Evolutionary conservation across 148 eudicot species (phyloP).

Genomic region (Rhododendron kiyosumense): DNA sequence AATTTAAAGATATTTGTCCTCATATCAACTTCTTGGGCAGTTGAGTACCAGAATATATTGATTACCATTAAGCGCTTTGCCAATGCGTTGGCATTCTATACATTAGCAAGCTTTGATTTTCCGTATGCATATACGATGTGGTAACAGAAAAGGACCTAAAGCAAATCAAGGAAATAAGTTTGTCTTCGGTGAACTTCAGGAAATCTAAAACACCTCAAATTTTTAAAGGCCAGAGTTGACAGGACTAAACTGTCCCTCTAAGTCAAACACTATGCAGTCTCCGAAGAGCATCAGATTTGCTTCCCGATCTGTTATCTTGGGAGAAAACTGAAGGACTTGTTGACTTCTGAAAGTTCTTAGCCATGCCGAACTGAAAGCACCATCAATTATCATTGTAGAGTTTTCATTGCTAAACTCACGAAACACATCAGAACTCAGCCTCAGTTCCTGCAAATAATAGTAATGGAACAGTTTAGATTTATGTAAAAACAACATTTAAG

Average conservation of each 20-base stretch:
- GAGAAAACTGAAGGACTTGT: slow-evolving; percentile 41
- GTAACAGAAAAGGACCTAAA: slow-evolving; percentile 43
- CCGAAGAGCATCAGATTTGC: slow-evolving; percentile 28
- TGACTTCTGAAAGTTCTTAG: slow-evolving; percentile 58
- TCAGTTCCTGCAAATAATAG: slow-evolving; percentile 61
- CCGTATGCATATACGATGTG: slow-evolving; percentile 58
- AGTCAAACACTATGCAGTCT: neutral
- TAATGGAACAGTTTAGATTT: slow-evolving; percentile 4
- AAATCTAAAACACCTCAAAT: neutral
- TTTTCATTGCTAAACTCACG: slow-evolving; percentile 56
- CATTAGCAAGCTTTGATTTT: slow-evolving; percentile 80
- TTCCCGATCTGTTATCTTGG: slow-evolving; percentile 40
- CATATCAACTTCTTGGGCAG: neutral
- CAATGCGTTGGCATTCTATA: slow-evolving; percentile 70
- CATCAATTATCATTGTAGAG: slow-evolving; percentile 54
- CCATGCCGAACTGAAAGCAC: slow-evolving; percentile 80
- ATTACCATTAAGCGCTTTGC: slow-evolving; percentile 64
- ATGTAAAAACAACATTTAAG: neutral
- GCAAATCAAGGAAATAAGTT: neutral
- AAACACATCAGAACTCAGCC: slow-evolving; percentile 65
- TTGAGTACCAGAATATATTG: neutral
- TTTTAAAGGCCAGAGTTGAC: neutral
- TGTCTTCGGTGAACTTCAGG: neutral
- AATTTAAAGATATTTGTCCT: neutral
- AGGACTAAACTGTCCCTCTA: neutral